Conservation (phyloP, 2,329 filamentous ascomycete species). For the Botrytis porri region DNA sequence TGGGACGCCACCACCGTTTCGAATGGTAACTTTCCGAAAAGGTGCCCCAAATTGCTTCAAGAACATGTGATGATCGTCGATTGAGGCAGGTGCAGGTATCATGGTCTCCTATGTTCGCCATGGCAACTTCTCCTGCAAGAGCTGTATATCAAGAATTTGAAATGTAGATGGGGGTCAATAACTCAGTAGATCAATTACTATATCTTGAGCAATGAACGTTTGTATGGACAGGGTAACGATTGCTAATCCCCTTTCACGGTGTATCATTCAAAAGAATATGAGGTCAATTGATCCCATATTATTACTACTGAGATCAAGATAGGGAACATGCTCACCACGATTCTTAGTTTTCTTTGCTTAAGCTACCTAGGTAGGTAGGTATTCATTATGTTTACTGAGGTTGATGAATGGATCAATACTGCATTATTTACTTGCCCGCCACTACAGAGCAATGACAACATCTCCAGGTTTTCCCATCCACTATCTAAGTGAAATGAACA, state of each 20-base stretch:
- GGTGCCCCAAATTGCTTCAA: conserved; percentile 1
- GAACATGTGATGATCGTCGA: background rate
- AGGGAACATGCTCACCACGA: too few relatives aligned
- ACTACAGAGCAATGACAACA: background rate
- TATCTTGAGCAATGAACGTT: background rate
- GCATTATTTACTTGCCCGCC: background rate
- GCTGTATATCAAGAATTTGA: background rate
- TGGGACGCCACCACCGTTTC: background rate
- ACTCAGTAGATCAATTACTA: background rate
- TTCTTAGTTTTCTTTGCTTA: background rate
- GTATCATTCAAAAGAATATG: too few relatives aligned
- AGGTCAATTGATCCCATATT: background rate
- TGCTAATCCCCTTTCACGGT: background rate
- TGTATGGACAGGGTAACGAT: background rate
- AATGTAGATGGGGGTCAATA: background rate
- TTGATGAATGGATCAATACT: background rate
- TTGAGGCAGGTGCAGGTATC: background rate
- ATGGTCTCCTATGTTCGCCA: background rate
- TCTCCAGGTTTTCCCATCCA: background rate
- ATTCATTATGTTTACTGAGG: background rate
- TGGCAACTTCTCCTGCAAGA: background rate
- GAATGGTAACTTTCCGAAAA: background rate
- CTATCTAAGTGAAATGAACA: background rate
- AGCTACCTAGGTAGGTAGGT: background rate
- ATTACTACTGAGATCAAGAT: background rate